Percentiles rank a stretch among this genome's conserved stretches.
These are phyloP conservation scores for Xeromyces bisporus DNA, from an alignment of 495 filamentous ascomycete species.

Conservation along the genomic window DNA sequence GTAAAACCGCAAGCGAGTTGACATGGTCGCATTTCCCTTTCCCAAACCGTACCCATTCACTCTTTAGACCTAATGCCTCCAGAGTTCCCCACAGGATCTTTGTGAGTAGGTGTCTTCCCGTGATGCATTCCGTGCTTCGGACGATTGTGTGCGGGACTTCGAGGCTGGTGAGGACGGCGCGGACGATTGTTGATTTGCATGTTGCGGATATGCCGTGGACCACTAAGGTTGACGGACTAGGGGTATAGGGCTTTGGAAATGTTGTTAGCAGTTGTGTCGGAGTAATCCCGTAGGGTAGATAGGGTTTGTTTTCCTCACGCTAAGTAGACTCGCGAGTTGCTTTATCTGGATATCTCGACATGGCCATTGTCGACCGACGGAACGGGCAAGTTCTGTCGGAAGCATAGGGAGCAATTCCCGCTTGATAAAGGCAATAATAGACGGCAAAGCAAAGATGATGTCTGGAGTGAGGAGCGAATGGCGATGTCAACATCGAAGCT, in stretches of 20 bases:
- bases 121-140: slow-evolving; percentile 73
- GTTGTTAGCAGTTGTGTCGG: neutral
- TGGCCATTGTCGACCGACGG: slow-evolving; percentile 36
- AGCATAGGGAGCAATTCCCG: slow-evolving; percentile 11
- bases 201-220: slow-evolving; percentile 83
- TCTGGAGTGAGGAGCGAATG: no score
- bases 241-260: slow-evolving; percentile 17
- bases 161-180: slow-evolving; percentile 39
- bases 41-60: slow-evolving; percentile 24
- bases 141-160: slow-evolving; percentile 50
- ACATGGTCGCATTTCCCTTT: slow-evolving; percentile 59
- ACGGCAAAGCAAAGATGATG: no score
- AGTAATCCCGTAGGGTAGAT: neutral
- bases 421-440: no score
- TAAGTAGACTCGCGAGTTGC: slow-evolving; percentile 43
- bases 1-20: slow-evolving; percentile 51
- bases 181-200: slow-evolving; percentile 63
- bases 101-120: slow-evolving; percentile 67
- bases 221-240: slow-evolving; percentile 44
- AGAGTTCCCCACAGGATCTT: slow-evolving; percentile 31
- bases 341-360: slow-evolving; percentile 48
- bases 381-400: slow-evolving; percentile 20
- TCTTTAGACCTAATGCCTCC: slow-evolving; percentile 19
- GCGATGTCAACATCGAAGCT: no score
- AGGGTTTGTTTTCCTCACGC: slow-evolving; percentile 24